Evolutionary conservation across 2,329 filamentous ascomycete genomes (phyloP).

Genomic region (Claviceps africana): DNA sequence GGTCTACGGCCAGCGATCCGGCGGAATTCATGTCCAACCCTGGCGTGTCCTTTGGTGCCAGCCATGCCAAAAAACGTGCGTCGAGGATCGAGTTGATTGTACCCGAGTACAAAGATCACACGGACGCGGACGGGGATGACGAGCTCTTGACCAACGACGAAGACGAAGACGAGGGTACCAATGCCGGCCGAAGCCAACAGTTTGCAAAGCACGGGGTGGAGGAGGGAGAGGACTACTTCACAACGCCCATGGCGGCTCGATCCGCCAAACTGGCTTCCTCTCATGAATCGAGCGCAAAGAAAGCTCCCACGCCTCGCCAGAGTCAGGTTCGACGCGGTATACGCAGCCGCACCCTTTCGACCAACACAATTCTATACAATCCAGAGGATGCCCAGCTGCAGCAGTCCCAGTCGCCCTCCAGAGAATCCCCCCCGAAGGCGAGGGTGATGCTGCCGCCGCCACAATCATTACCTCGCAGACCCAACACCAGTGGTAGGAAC

Average conservation of each 20-base stretch:
- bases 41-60: slow-evolving; percentile 18
- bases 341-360: slow-evolving; percentile 64
- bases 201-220: slow-evolving; percentile 16
- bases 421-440: slow-evolving; percentile 26
- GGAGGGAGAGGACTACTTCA: slow-evolving; percentile 38
- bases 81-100: slow-evolving; percentile 21
- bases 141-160: slow-evolving; percentile 76
- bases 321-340: slow-evolving; percentile 24
- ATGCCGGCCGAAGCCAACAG: slow-evolving; percentile 22
- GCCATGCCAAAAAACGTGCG: slow-evolving; percentile 20
- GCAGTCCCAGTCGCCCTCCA: slow-evolving; percentile 24
- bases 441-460: not conserved
- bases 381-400: slow-evolving; percentile 36
- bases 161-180: slow-evolving; percentile 40
- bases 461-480: slow-evolving; percentile 17
- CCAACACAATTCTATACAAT: slow-evolving; percentile 73
- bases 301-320: slow-evolving; percentile 18
- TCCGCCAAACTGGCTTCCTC: slow-evolving; percentile 25
- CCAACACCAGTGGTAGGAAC: slow-evolving; percentile 23
- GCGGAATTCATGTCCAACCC: slow-evolving; percentile 46
- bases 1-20: slow-evolving; percentile 49
- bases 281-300: slow-evolving; percentile 17
- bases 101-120: slow-evolving; percentile 43
- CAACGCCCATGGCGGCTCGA: slow-evolving; percentile 31
- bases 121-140: slow-evolving; percentile 79